Evolutionary conservation across 2,329 filamentous ascomycete species (phyloP), one percentile per base, ranked within the genome.

Genomic region (Pseudocercospora vitis): DNA sequence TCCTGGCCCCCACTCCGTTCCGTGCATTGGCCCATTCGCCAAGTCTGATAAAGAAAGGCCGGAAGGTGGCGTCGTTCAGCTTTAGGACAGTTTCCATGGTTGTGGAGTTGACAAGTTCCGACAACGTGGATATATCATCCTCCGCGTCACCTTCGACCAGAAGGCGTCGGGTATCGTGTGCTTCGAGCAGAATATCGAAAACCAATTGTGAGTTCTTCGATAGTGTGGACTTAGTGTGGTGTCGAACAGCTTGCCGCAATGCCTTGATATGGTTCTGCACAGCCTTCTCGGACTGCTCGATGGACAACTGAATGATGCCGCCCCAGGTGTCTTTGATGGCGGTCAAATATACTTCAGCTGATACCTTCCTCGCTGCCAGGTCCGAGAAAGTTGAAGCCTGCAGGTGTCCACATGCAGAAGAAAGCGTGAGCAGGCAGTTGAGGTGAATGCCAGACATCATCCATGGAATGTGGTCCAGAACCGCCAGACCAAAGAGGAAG

Each of bases 41-140:
- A n/a, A 96, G 76, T 60, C 87, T 83, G 12, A 85, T 81, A 75
- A 97, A 99, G 58, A 99, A 84, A 0, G 94, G 95, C 9, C 91
- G 82, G 83, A 99, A 99, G 0, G 88, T 84, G 0, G 88, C 86
- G 68, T 99, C 94, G 73, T 96, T 97, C 57, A 99, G 82, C 77
- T 97, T 97, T 77, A 95, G 90, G 50, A 96, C 88, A 85, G 96
- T 94, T 71, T 90, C 88, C 55, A 99, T 81, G 0, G 86, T 83
- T 9, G 87, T 83, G 7, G 86, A 81, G 67, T 89, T 87, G 61
- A 89, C 65, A 7, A 66, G 55, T 5, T 56, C 56, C 31, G 61
- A 64, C 1, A 62, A 74, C 68, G 95, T 89, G 9, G 90, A 76
- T 35, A 78, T 76, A 16, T 77, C 71, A 4, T 88, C 70, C 11